These are phyloP conservation scores for Chaetomiaceae sp. DNA, from an alignment of 2,329 filamentous ascomycete genomes.

Conservation along the genomic window DNA sequence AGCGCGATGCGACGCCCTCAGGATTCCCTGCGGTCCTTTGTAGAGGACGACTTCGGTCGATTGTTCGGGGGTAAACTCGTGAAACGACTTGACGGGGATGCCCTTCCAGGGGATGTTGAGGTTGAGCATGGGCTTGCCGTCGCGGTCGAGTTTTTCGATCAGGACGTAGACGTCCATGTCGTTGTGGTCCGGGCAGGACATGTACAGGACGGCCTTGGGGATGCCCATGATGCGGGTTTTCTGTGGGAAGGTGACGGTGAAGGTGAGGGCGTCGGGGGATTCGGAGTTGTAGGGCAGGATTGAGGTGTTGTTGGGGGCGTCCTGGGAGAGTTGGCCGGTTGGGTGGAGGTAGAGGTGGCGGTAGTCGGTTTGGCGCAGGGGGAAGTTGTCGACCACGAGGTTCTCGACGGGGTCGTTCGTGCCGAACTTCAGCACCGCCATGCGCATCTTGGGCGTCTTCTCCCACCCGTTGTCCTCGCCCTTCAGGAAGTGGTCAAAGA, in stretches of 20 bases:
- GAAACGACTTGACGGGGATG: conserved; percentile 4
- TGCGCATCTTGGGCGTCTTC: neutral
- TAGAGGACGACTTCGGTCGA: conserved; percentile 6
- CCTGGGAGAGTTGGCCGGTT: neutral
- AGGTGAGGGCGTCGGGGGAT: neutral
- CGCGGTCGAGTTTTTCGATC: neutral
- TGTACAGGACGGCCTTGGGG: neutral
- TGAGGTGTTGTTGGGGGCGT: neutral
- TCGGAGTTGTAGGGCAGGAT: neutral
- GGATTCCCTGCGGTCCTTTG: neutral
- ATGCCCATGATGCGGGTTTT: neutral
- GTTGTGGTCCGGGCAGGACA: conserved; percentile 1
- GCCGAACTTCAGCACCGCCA: neutral
- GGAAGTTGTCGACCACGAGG: neutral
- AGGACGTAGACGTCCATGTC: conserved; percentile 8
- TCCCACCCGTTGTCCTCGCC: conserved; percentile 7
- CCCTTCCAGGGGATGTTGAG: conserved; percentile 6
- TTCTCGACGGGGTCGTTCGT: neutral
- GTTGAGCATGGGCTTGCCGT: neutral
- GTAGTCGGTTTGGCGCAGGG: neutral
- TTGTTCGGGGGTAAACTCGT: neutral
- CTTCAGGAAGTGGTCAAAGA: conserved; percentile 1
- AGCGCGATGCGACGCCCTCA: conserved; percentile 1
- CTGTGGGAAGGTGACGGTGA: neutral
- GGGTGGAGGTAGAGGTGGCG: neutral